Conservation (phyloP, 2,329 filamentous ascomycete species). For the Didymella pomorum region DNA sequence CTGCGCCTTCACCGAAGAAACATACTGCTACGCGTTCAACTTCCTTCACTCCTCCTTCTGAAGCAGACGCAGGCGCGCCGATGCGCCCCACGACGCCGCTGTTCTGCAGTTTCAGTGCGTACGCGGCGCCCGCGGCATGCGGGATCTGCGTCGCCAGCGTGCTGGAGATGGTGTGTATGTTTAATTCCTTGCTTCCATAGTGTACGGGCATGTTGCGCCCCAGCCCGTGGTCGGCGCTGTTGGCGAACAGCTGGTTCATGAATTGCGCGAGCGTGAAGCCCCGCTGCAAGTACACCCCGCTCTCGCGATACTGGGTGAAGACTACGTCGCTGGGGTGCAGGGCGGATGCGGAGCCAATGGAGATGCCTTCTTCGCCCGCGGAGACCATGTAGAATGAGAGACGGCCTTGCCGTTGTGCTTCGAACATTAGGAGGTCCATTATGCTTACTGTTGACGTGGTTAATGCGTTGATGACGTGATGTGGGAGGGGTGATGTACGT, state of each 20-base stretch:
- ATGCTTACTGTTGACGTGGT: constrained; percentile 67
- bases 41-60: background rate
- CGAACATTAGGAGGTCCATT: constrained; percentile 98
- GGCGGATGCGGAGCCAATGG: constrained; percentile 86
- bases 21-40: constrained; percentile 72
- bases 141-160: constrained; percentile 89
- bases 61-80: constrained; percentile 41
- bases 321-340: constrained; percentile 85
- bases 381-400: constrained; percentile 97
- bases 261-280: constrained; percentile 89
- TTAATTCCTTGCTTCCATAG: constrained; percentile 83
- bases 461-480: background rate
- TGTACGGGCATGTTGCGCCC: constrained; percentile 98
- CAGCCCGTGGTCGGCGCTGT: constrained; percentile 77
- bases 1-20: constrained; percentile 91
- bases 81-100: constrained; percentile 69
- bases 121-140: constrained; percentile 85
- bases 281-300: constrained; percentile 87
- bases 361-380: constrained; percentile 92
- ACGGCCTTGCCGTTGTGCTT: constrained; percentile 93
- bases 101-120: constrained; percentile 83
- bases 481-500: constrained; percentile 42
- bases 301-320: constrained; percentile 93
- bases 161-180: constrained; percentile 89
- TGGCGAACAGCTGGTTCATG: constrained; percentile 95